A percentile compares a stretch with the other conserved stretches of the same genome.
phyloP scores from a whole-genome alignment of 345 rosid species.

The sweet orange (Citrus sinensis) region DVS_A1.0 CM039163.1:14920501-14921000 shows the following conservation, averaged over 20 bases:
- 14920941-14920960: not conserved
- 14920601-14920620: not conserved
- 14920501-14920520: no score
- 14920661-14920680: rapidly evolving
- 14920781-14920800: not conserved
- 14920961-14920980: no score
- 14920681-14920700: not conserved
- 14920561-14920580: no score
- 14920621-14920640: not conserved
- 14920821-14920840: not conserved
- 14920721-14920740: not conserved
- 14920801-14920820: not conserved
- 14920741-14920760: not conserved
- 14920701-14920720: not conserved
- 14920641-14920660: not conserved
- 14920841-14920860: not conserved
- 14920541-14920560: no score
- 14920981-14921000: not conserved
- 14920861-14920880: not conserved
- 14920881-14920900: constrained; percentile 8
- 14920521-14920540: no score
- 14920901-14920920: constrained; percentile 9
- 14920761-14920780: not conserved
- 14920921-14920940: rapidly evolving
- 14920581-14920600: no score